A percentile compares a stretch with the other conserved stretches of the same genome.
Conservation (phyloP, 2,329 filamentous ascomycete genomes). For the Ceratocystis variospora region DNA sequence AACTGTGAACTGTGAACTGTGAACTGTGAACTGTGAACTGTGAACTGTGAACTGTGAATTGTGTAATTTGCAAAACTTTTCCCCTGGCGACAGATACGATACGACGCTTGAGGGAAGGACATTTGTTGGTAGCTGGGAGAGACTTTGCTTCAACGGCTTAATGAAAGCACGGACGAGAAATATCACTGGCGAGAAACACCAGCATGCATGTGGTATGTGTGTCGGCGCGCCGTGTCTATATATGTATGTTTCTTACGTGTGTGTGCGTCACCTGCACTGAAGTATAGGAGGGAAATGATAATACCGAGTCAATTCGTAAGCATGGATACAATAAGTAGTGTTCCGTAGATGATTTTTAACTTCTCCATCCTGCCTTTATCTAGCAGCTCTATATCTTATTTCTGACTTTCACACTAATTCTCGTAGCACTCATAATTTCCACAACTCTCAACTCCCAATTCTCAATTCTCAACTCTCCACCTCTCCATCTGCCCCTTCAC, state of each 20-base stretch:
- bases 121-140: not conserved
- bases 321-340: not conserved
- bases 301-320: not conserved
- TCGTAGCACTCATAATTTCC: no score
- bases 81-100: not conserved
- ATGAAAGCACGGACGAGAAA: conserved; percentile 2
- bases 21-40: no score
- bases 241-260: not conserved
- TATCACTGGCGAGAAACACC: not conserved
- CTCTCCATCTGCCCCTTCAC: not conserved
- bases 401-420: no score
- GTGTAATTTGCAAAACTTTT: not conserved
- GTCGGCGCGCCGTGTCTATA: not conserved
- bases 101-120: not conserved
- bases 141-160: not conserved
- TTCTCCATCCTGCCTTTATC: no score
- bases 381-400: no score
- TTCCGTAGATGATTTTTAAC: not conserved
- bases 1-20: no score
- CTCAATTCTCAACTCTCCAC: not conserved
- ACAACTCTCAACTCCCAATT: no score
- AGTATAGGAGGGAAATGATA: not conserved
- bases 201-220: not conserved
- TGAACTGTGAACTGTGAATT: no score
- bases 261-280: not conserved